Conservation (phyloP, 306 rosid genomes). For the Heteromeles arbutifolia region DNA sequence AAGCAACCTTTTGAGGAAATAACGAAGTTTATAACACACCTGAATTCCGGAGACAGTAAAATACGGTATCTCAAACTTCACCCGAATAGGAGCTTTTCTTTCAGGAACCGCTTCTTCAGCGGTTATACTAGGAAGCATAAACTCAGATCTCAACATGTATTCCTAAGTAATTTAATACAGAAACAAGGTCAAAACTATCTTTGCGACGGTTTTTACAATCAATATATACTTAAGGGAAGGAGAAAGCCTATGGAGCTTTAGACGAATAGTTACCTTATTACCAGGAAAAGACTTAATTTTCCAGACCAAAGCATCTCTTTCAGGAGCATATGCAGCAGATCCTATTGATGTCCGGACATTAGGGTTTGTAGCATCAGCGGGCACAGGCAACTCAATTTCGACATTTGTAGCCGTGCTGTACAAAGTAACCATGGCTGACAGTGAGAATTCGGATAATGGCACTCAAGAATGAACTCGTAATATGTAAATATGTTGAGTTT, state of each 20-base stretch:
- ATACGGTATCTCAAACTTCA: constrained; percentile 86
- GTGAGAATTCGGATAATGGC: constrained; percentile 5
- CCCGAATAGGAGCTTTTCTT: constrained; percentile 78
- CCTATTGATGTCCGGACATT: constrained; percentile 81
- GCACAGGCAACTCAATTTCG: constrained; percentile 68
- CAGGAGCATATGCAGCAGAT: constrained; percentile 77
- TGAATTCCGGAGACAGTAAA: constrained; percentile 84
- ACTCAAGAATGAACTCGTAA: not conserved
- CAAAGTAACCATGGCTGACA: not conserved
- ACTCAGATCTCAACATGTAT: constrained; percentile 82
- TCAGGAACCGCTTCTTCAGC: constrained; percentile 84
- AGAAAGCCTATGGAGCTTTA: not conserved
- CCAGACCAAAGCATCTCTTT: constrained; percentile 75
- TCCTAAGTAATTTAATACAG: constrained; percentile 36
- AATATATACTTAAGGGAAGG: not conserved
- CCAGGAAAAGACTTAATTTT: constrained; percentile 81
- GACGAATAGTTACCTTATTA: constrained; percentile 51
- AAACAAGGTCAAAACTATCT: not conserved
- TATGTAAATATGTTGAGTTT: not conserved
- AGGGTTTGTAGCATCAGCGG: constrained; percentile 78
- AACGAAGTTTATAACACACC: constrained; percentile 21
- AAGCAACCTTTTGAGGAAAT: not conserved
- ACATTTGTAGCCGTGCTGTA: constrained; percentile 75
- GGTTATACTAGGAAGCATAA: constrained; percentile 67
- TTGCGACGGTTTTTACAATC: not conserved